Percentiles rank a stretch among this genome's conserved stretches.
Evolutionary conservation across 768 basidiomycete species (phyloP).

Genomic region (Rickenella mellea): DNA sequence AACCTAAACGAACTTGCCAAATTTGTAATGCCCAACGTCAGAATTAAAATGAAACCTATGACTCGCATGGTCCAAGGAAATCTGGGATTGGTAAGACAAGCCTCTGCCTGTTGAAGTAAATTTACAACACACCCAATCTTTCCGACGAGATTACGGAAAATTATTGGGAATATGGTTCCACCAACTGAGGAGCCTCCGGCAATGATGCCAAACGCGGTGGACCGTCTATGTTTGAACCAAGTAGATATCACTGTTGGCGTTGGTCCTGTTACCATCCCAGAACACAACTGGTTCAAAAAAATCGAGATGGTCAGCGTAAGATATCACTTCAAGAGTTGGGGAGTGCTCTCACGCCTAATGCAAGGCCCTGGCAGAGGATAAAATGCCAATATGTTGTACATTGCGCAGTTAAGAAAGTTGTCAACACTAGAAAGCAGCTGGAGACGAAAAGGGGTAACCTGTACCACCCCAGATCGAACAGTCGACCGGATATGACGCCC

Average conservation of each 20-base stretch:
- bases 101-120: neutral
- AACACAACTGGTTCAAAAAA: conserved; percentile 8
- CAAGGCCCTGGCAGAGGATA: conserved; percentile 17
- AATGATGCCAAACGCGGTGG: neutral
- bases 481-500: conserved; percentile 13
- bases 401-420: conserved; percentile 17
- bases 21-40: neutral
- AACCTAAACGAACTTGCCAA: neutral
- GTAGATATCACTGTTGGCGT: conserved; percentile 14
- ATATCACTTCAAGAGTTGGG: neutral
- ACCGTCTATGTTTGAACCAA: conserved; percentile 13
- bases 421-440: conserved; percentile 6
- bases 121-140: neutral
- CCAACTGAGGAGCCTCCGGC: neutral
- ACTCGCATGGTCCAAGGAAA: neutral
- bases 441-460: conserved; percentile 9
- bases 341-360: conserved; percentile 13
- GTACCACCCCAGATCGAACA: conserved; percentile 17
- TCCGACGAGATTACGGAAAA: neutral
- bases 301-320: neutral
- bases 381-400: conserved; percentile 19
- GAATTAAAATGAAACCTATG: neutral
- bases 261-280: conserved; percentile 16
- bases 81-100: neutral
- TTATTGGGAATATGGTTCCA: neutral